A percentile compares a stretch with the other conserved stretches of the same genome.
These are phyloP conservation scores for Penicillium griseofulvum DNA, from an alignment of 2,329 filamentous ascomycete species.

Conservation along the genomic window DNA sequence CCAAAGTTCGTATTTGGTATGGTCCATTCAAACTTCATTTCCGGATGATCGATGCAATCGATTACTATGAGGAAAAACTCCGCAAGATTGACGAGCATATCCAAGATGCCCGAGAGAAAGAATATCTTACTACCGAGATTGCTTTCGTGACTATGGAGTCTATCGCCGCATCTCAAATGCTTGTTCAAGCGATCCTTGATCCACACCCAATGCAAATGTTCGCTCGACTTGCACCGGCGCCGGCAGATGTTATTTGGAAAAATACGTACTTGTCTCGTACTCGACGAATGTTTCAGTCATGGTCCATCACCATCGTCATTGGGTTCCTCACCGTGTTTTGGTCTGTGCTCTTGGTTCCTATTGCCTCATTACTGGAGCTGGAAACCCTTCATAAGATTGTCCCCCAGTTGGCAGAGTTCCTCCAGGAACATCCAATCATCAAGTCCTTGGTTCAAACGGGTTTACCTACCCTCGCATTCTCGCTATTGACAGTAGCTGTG, in stretches of 20 bases:
- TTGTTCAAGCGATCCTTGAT: slow-evolving; percentile 89
- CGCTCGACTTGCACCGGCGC: slow-evolving; percentile 81
- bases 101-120: slow-evolving; percentile 64
- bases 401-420: slow-evolving; percentile 65
- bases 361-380: slow-evolving; percentile 76
- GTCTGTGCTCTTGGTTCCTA: slow-evolving; percentile 74
- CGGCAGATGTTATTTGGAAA: slow-evolving; percentile 89
- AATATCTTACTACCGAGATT: slow-evolving; percentile 74
- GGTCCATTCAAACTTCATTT: slow-evolving; percentile 71
- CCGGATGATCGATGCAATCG: slow-evolving; percentile 80
- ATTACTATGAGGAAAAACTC: slow-evolving; percentile 88
- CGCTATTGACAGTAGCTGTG: slow-evolving; percentile 82
- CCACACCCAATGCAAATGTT: slow-evolving; percentile 82
- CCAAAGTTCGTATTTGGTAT: slow-evolving; percentile 72
- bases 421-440: slow-evolving; percentile 67
- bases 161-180: slow-evolving; percentile 89
- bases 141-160: slow-evolving; percentile 98
- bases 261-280: slow-evolving; percentile 83
- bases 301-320: slow-evolving; percentile 81
- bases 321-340: slow-evolving; percentile 81
- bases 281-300: slow-evolving; percentile 72
- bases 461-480: slow-evolving; percentile 79
- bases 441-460: slow-evolving; percentile 81
- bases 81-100: slow-evolving; percentile 76
- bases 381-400: slow-evolving; percentile 74